A percentile compares a stretch with the other conserved stretches of the same genome.
Conservation (phyloP, 1,284 basidiomycete species). For the Peniophora sp. region DNA sequence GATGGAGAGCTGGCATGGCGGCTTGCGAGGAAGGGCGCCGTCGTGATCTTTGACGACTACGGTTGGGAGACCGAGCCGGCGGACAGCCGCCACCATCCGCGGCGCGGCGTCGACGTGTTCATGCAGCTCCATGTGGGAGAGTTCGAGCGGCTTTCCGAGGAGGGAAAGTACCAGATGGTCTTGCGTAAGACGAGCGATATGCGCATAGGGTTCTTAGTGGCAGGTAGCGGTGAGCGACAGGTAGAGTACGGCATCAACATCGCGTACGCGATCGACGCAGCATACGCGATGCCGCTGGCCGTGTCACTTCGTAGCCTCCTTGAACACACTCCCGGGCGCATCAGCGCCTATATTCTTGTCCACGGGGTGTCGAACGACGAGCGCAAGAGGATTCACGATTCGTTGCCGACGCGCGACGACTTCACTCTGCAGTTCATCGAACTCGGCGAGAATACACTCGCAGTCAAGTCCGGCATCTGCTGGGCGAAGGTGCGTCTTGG, state of each 20-base stretch:
- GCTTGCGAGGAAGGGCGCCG: constrained; percentile 38
- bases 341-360: constrained; percentile 44
- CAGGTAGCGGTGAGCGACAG: constrained; percentile 10
- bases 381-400: constrained; percentile 24
- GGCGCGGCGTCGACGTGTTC: constrained; percentile 48
- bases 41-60: constrained; percentile 55
- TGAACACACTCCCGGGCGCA: constrained; percentile 26
- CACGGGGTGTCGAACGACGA: constrained; percentile 32
- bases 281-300: constrained; percentile 40
- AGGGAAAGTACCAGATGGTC: constrained; percentile 40
- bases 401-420: constrained; percentile 20
- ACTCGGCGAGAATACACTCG: constrained; percentile 24
- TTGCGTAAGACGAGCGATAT: constrained; percentile 41
- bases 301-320: constrained; percentile 38
- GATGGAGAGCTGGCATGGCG: constrained; percentile 55
- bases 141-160: constrained; percentile 31
- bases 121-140: constrained; percentile 41
- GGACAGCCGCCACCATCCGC: constrained; percentile 45
- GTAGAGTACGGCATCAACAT: constrained; percentile 42
- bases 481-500: constrained; percentile 34
- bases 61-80: constrained; percentile 40
- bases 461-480: constrained; percentile 20
- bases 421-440: constrained; percentile 35
- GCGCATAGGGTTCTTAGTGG: constrained; percentile 44
- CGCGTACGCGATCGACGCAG: constrained; percentile 33